Evolutionary conservation across 805 yeast genomes (phyloP).

Genomic region (Lipomyces kockii): DNA sequence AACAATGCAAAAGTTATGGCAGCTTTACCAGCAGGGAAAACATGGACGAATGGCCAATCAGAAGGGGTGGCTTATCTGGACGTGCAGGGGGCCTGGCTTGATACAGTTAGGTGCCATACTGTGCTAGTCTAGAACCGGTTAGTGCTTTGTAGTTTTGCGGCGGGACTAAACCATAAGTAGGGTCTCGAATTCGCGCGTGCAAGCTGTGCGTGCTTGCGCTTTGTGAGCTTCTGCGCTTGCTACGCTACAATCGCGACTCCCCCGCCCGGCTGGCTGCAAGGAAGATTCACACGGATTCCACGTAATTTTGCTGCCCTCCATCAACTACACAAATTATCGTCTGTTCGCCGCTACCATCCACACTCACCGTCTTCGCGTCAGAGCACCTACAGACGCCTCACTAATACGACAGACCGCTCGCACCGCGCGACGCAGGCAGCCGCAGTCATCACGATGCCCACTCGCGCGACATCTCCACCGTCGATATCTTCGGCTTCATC

Average conservation of each 20-base stretch:
- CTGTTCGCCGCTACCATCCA: background rate
- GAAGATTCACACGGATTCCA: background rate
- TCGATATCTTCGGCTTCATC: constrained; percentile 38
- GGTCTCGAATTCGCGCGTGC: background rate
- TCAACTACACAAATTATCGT: background rate
- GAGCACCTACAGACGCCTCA: background rate
- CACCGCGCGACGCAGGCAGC: constrained; percentile 12
- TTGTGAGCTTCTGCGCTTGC: background rate
- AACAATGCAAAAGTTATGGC: background rate
- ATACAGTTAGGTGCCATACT: background rate
- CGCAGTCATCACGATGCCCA: constrained; percentile 27
- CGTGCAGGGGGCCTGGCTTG: background rate
- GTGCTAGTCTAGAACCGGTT: background rate
- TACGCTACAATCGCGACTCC: background rate
- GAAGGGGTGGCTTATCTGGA: background rate
- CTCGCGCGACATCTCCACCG: constrained; percentile 36
- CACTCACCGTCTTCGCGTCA: background rate
- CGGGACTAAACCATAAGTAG: background rate
- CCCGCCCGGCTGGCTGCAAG: background rate
- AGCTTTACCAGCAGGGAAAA: background rate
- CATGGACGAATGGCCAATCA: background rate
- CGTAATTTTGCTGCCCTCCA: background rate
- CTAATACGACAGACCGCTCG: background rate
- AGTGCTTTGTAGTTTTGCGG: background rate
- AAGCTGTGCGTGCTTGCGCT: background rate